Evolutionary conservation across 2,329 filamentous ascomycete genomes (phyloP), one percentile per base, ranked within the genome.

Genomic region (Zymoseptoria crescenta): DNA sequence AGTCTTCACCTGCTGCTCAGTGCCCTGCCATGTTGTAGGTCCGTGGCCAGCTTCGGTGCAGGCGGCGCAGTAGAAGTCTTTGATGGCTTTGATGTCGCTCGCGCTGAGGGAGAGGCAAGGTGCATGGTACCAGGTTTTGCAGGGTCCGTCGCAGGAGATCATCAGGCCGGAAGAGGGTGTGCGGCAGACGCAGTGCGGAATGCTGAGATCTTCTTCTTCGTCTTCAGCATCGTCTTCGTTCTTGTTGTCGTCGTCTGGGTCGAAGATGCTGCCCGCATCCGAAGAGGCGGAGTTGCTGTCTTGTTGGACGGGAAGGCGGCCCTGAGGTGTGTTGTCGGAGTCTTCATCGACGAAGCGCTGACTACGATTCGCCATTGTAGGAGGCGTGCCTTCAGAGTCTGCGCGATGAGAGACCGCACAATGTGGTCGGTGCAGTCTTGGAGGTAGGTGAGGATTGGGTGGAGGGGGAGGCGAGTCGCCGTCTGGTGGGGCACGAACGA

Each of bases 101-200:
- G 20, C 24, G n/a, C 81, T 80, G 69, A 96, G 86, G 65, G 88
- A 81, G 68, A 96, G 87, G 72, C 92, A 96, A 70, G 89, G 87
- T 53, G 91, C 91, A 72, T 96, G 92, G 70, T 91, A 96, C 92
- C 92, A 96, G 75, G 96, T 92, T 68, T 96, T 89, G 74, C 92
- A 96, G 20, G 84, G 79, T 13, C 83, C 87, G 73, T 96, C 92
- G 72, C 92, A 96, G 49, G 84, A 89, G 70, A 96, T 96, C 92
- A 96, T 96, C 87, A 91, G 96, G 72, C 96, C 91, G 70, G 94
- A 91, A 72, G 96, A 91, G 1, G 89, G 89, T 58, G 87, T 88
- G 56, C 88, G 87, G 71, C 92, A 96, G 65, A 96, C 84, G 76
- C 92, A 96, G 74, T 94, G 96, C 1, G 91, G 78, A 8, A 21